These are phyloP conservation scores for Dissophora globulifera DNA, from an alignment of 192 early-diverging fungal species.

Conservation along the genomic window DNA sequence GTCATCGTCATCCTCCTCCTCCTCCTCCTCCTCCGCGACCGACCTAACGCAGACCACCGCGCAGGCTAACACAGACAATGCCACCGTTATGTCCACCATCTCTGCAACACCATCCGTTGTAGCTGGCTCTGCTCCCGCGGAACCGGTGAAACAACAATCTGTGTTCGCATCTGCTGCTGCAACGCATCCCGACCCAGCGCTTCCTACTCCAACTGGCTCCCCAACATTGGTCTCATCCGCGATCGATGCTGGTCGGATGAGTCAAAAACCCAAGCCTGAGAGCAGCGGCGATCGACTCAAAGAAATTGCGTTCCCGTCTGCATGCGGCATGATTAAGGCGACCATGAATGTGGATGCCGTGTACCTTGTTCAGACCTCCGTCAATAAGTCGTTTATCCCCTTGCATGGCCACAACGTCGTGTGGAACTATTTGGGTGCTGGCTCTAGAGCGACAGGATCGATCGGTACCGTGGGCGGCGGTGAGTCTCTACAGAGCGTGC, in stretches of 20 bases:
- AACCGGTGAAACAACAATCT: background rate
- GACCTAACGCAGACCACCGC: too few species aligned
- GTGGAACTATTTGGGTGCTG: constrained; percentile 21
- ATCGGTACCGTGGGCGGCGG: constrained; percentile 3
- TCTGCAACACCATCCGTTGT: background rate
- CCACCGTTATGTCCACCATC: background rate
- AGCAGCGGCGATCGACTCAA: background rate
- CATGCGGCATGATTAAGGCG: constrained; percentile 29
- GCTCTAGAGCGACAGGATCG: background rate
- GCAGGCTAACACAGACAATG: too few species aligned
- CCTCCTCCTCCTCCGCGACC: too few species aligned
- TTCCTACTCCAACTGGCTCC: constrained; percentile 32
- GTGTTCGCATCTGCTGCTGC: background rate
- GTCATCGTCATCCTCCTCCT: too few species aligned
- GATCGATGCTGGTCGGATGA: background rate
- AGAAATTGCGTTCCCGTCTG: constrained; percentile 33
- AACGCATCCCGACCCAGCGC: constrained; percentile 1
- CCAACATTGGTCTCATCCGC: constrained; percentile 13
- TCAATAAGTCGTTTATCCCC: constrained; percentile 7
- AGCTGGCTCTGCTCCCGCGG: background rate
- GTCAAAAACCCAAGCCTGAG: background rate
- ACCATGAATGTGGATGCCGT: constrained; percentile 34
- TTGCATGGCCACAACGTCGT: background rate
- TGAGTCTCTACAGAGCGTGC: background rate
- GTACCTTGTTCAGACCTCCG: constrained; percentile 17